phyloP scores from a whole-genome alignment of 2,329 filamentous ascomycete species.

The Xylariaceae sp. region DNA sequence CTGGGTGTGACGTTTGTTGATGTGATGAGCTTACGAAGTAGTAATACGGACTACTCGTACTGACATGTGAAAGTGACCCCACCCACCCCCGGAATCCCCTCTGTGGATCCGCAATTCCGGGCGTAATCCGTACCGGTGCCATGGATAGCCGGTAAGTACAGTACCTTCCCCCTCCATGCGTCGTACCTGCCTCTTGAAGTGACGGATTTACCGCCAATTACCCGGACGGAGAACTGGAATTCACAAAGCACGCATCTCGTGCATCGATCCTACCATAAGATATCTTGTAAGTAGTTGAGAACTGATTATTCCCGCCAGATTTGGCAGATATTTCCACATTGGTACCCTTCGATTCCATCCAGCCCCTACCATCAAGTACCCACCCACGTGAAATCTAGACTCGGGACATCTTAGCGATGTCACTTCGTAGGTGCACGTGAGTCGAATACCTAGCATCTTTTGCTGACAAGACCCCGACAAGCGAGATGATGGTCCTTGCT shows the following conservation, averaged over 20 bases:
- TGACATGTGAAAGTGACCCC: conserved; percentile 25
- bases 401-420: not conserved
- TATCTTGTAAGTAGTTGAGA: no score
- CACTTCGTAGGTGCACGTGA: not conserved
- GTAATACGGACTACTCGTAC: not conserved
- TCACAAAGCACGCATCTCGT: no score
- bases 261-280: no score
- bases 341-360: no score
- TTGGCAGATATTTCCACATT: no score
- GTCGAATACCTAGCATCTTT: not conserved
- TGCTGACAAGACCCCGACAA: not conserved
- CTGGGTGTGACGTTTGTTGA: conserved; percentile 20
- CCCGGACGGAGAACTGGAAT: no score
- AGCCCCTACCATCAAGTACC: no score
- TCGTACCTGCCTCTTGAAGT: no score
- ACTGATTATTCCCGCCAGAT: no score
- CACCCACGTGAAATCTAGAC: not conserved
- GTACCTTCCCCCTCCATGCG: not conserved
- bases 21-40: not conserved
- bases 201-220: no score
- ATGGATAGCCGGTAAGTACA: not conserved
- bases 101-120: not conserved
- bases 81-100: conserved; percentile 1
- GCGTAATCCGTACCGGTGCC: not conserved
- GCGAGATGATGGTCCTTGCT: not conserved